phyloP scores from a whole-genome alignment of 306 rosid species.

The Herpetospermum pedunculosum region DNA sequence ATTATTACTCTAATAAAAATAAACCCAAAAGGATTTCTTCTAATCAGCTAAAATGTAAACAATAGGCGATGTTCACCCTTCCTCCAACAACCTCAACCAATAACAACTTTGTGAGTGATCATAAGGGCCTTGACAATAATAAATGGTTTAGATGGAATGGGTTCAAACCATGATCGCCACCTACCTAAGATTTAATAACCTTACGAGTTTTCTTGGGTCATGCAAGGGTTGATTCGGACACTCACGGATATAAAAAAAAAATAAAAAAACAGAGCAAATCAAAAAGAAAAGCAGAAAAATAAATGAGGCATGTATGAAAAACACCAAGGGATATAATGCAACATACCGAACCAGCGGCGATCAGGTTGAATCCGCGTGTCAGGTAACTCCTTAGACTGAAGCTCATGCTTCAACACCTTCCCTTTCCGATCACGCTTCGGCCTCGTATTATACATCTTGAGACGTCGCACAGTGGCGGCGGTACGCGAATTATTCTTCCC shows the following conservation, averaged over 20 bases:
- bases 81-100: background rate
- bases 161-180: too few relatives aligned
- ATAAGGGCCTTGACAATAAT: too few relatives aligned
- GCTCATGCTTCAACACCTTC: conserved; percentile 39
- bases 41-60: background rate
- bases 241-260: too few relatives aligned
- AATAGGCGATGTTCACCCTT: background rate
- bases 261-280: background rate
- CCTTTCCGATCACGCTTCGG: conserved; percentile 59
- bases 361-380: conserved; percentile 79
- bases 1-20: background rate
- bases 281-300: background rate
- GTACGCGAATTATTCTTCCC: conserved; percentile 35
- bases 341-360: conserved; percentile 78
- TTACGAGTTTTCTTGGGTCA: too few relatives aligned
- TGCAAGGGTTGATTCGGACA: too few relatives aligned
- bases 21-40: background rate
- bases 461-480: conserved; percentile 87
- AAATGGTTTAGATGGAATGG: too few relatives aligned
- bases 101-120: too few relatives aligned
- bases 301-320: background rate
- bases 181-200: too few relatives aligned
- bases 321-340: background rate
- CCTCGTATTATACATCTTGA: conserved; percentile 70
- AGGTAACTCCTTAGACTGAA: conserved; percentile 66